phyloP scores from a whole-genome alignment of 192 early-diverging fungal species.

The Tieghemiomyces parasiticus region DNA sequence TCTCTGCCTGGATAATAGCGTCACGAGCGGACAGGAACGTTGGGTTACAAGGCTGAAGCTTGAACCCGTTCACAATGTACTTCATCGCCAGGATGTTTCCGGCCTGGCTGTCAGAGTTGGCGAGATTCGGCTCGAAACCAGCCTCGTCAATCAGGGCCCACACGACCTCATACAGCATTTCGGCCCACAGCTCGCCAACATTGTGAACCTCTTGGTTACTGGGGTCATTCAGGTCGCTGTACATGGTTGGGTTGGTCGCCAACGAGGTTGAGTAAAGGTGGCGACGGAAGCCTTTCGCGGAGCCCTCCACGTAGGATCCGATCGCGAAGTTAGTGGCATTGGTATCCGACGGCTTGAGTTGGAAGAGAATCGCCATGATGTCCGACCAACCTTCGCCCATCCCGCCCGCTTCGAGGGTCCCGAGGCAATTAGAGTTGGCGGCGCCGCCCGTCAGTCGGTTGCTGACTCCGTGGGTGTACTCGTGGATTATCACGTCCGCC shows the following conservation, averaged over 20 bases:
- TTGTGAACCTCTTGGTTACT: constrained; percentile 18
- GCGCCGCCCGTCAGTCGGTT: constrained; percentile 50
- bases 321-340: constrained; percentile 23
- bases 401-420: constrained; percentile 31
- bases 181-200: constrained; percentile 30
- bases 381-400: constrained; percentile 56
- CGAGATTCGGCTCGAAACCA: constrained; percentile 8
- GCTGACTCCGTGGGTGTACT: constrained; percentile 44
- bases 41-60: constrained; percentile 60
- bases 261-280: constrained; percentile 1
- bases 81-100: constrained; percentile 57
- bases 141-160: constrained; percentile 27
- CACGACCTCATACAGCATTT: constrained; percentile 28
- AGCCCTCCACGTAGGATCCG: constrained; percentile 20
- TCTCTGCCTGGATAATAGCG: constrained; percentile 50
- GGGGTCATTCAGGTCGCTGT: constrained; percentile 15
- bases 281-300: constrained; percentile 16
- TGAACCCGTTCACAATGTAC: constrained; percentile 55
- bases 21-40: constrained; percentile 55
- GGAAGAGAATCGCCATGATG: constrained; percentile 24
- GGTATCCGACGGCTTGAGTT: constrained; percentile 19
- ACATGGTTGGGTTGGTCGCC: constrained; percentile 12
- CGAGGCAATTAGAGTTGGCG: constrained; percentile 39
- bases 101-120: constrained; percentile 17
- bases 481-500: constrained; percentile 41